phyloP scores from a whole-genome alignment of 2,329 filamentous ascomycete genomes.

The Diaporthe ilicicola region DNA sequence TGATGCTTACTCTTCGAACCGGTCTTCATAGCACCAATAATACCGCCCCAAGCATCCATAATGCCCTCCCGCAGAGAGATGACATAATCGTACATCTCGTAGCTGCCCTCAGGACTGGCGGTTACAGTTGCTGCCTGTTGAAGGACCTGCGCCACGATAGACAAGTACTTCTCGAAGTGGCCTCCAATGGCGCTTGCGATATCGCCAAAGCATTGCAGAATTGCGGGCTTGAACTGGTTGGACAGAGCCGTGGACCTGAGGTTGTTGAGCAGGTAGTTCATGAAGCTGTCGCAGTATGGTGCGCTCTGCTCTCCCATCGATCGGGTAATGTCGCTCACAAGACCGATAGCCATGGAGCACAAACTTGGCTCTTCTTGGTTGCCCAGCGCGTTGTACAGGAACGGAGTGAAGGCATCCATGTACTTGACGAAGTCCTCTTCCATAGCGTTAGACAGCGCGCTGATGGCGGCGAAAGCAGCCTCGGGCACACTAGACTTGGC shows the following conservation, averaged over 20 bases:
- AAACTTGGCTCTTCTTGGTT: constrained; percentile 96
- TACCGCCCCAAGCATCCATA: constrained; percentile 98
- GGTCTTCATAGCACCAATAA: constrained; percentile 91
- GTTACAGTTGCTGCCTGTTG: constrained; percentile 91
- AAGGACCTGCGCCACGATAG: constrained; percentile 90
- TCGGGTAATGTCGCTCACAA: constrained; percentile 95
- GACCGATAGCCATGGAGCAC: constrained; percentile 95
- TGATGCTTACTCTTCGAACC: constrained; percentile 75
- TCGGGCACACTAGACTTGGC: constrained; percentile 94
- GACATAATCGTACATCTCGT: constrained; percentile 97
- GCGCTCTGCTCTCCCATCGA: constrained; percentile 90
- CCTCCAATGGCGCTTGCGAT: constrained; percentile 94
- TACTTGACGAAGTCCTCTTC: constrained; percentile 96
- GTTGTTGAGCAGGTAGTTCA: constrained; percentile 97
- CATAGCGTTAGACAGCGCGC: constrained; percentile 88
- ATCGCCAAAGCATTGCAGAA: constrained; percentile 97
- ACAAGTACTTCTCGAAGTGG: constrained; percentile 91
- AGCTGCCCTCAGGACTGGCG: constrained; percentile 79
- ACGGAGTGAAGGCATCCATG: constrained; percentile 94
- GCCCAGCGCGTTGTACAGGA: constrained; percentile 90
- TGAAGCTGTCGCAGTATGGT: constrained; percentile 95
- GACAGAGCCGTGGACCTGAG: constrained; percentile 83
- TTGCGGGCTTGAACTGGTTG: constrained; percentile 98
- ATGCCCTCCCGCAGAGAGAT: constrained; percentile 95
- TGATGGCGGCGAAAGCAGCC: constrained; percentile 90